Percentiles rank a stretch among this genome's conserved stretches.
These are phyloP conservation scores for Plasmodium vivax DNA, from an alignment of 169 alveolate genomes.

Conservation along the genomic window DNA sequence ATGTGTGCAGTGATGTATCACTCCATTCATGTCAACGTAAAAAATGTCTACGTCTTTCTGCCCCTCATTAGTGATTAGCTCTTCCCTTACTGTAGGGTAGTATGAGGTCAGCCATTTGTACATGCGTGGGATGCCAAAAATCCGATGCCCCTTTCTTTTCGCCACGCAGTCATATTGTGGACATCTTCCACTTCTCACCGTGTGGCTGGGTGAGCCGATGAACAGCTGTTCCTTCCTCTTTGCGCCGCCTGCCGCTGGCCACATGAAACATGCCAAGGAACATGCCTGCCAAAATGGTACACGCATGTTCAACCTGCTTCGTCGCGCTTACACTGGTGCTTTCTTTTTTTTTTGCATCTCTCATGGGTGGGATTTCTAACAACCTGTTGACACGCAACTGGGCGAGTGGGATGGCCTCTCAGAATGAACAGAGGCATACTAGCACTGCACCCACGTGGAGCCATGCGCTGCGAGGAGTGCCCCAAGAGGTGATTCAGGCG, in stretches of 20 bases:
- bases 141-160: not conserved
- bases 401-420: not conserved
- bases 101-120: slow-evolving; percentile 65
- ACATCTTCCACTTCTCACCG: not conserved
- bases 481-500: not conserved
- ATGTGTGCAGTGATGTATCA: slow-evolving; percentile 95
- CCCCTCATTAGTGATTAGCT: slow-evolving; percentile 12
- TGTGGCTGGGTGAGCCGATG: not conserved
- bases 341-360: not conserved
- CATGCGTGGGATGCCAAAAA: slow-evolving; percentile 65
- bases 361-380: not conserved
- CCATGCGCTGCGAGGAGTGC: not conserved
- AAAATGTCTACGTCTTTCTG: slow-evolving; percentile 88
- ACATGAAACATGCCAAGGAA: not conserved
- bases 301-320: not conserved
- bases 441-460: not conserved
- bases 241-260: not conserved
- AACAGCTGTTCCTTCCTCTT: not conserved
- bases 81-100: slow-evolving; percentile 70
- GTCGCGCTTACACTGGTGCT: not conserved
- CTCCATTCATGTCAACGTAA: slow-evolving; percentile 96
- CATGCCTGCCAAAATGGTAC: not conserved
- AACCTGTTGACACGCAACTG: not conserved
- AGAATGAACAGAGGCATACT: not conserved
- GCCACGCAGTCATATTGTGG: not conserved